Base-by-base conservation (phyloP, 805 yeast species). In the Cyberlindnera bimundalis region DNA sequence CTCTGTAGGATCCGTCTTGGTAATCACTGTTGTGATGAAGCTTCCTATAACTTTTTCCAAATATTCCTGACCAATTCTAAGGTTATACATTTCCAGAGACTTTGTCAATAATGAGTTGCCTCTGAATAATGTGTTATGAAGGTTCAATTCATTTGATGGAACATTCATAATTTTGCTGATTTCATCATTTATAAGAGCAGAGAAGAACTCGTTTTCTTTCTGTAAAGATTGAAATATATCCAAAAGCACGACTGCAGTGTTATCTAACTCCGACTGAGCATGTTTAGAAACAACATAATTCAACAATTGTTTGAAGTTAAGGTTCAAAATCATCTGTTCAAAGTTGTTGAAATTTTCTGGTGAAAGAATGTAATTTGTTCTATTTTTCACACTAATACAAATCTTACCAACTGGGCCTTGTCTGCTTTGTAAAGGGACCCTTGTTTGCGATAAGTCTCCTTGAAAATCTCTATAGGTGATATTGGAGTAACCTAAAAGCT, bases 91-190 rank as follows among this genome's bases (percentile, higher is more conserved):
- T 53, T 91, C 99, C 40, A 90, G 59, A 0, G 96, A 73, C 57
- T 86, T 86, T 0, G 96, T 81, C 45, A 93, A 69, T 5, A 91
- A 70, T 1, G 96, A 80, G 42, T 87, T 84, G 0, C 96, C 96
- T 51, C 99, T 71, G 55, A 91, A 91, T 13, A 87, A 58, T 0
- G 86, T 73, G 47, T 76, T 81, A 48, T 76, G 73, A 4, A 78
- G 60, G 47, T 75, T 74, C 35, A 58, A 63, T 7, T 31, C 33
- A 6, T 48, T 35, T 5, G 40, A 18, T 8, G 42, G 32, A 20
- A 28, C 23, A 5, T 33, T 38, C 43, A 43, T 37, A 29, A 48
- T 43, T 28, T 42, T 42, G 9, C 46, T 47, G 1, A 88, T 66
- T 58, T 89, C 97, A 15, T 65, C 69, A 25, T 80, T 81, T 60